Evolutionary conservation across 345 rosid genomes (phyloP), one percentile per base, ranked within the genome.

Genomic region (Iberis pinnata): DNA sequence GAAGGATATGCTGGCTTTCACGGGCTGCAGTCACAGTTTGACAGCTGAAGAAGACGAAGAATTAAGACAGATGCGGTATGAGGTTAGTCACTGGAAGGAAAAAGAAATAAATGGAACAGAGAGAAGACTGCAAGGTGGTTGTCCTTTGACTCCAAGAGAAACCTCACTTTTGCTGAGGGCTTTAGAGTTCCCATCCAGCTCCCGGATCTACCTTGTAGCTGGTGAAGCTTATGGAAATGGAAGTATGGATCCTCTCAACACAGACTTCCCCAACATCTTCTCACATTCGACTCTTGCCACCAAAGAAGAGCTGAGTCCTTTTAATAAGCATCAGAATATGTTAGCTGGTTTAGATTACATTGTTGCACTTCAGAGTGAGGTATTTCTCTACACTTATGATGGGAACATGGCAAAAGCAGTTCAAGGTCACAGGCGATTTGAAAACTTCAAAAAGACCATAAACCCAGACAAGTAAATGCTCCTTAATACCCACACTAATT

Each of bases 321-420:
- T 87, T 65, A 73, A 43, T 70, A 75, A 76, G 67, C 96, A 90
- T 71, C 96, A 80, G 71, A 90, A 90, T 62, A 87, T 87, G 98
- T 65, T 90, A 67, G 98, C 95, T 41, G 95, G 96, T 53, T 68
- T 89, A 55, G 98, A 92, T 69, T 84, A 92, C 47, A 71, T 77
- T 15, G 87, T 92, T 49, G 98, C 98, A 26, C 83, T 88, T 69
- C 75, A 88, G 51, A 88, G 98, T 59, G 94, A 78, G 26, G 89
- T 76, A 11, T 84, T 92, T 76, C 75, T 87, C 47, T 84, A 84
- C 55, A 90, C 98, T 1, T 90, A 87, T 26, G 88, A 90, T 18
- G 96, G 98, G 57, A 90, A 90, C 69, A 87, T 90, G 98, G 98
- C 98, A 15, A 90, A 90, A 81, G 96, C 98, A 12, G 89, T 87